Base-by-base conservation (phyloP, 768 basidiomycete genomes). In the Phylloporus scabripes region DNA sequence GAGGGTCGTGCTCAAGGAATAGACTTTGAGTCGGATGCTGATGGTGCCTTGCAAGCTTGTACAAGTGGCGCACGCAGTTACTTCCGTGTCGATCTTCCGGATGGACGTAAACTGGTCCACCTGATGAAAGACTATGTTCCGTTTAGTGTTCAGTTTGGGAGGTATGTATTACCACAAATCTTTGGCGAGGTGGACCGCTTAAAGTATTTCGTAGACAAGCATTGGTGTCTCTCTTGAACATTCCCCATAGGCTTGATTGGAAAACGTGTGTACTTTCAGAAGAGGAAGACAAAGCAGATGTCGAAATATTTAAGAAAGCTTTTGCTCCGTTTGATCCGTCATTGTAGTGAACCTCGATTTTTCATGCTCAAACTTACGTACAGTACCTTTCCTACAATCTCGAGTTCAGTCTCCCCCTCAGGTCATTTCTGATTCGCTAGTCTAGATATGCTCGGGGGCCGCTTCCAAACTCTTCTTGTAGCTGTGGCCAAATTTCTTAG, bases 111-210 rank as follows among this genome's bases (percentile, higher is more conserved):
- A 69, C 73, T 98, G 73, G 83, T 97, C 29, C 92, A 97, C 68
- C 67, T 92, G 55, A 80, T 97, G 60, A 83, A 83, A 61, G 81
- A 83, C 28, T 75, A 84, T 17, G 73, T 80, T 43, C 83, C 85
- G 29, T 98, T 98, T 62, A 84, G 83, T 55, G 73, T 98, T 39
- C 92, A 97, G 64, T 98, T 98, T 68, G 94, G 92, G 52, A 81
- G 95, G 94, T 95, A 62, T 63, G 34, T 49, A 34, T 26, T 31
- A 39, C 36, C 49, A 4, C 38, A 10, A 33, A 17, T 28, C 31
- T 17, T 42, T 14, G 26, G 45, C 36, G 5, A 41, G 26, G 37
- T 28, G 1, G 14, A 14, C 0, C 0, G 36, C 51, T 50, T 28
- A 52, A 9, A 15, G 20, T 52, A 52, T 58, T 21, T 42, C 50